Evolutionary conservation across 148 eudicot genomes (phyloP), one percentile per base, ranked within the genome.

Genomic region (Rhododendron henanense): DNA sequence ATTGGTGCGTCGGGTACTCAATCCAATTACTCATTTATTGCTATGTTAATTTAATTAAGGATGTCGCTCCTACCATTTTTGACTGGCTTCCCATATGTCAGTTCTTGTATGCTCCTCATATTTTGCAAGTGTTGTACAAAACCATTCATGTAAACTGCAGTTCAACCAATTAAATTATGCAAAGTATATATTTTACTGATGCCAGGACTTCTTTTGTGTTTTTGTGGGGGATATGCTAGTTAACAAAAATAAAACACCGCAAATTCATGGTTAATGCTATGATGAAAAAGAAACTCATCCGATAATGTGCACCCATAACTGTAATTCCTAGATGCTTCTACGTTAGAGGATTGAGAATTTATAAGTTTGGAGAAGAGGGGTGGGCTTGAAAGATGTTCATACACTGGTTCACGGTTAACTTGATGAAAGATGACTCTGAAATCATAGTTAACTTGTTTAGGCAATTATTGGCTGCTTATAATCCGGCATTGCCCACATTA

Each of bases 1-100:
- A 63, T 90, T 89, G 82, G 89, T 91, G 88, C 48, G 76, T 75
- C 37, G 15, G n/a, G 86, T 77, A 57, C 82, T 76, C 53, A 55
- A n/a, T 50, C 53, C 73, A 35, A 19, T 41, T n/a, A 78, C 31
- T 51, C 67, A 75, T 37, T 76, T 39, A 77, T 57, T 53, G 10
- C n/a, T 14, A 73, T 31, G 13, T 28, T 77, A 6, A 55, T 74
- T 31, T 35, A 84, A 6, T 35, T 8, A 33, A 84, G 10, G 45
- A 50, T 10, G 48, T 51, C 31, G 11, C 74, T 84, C 14, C 25
- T 51, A 13, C 35, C 18, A 74, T 84, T 84, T 23, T 83, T 51
- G 28, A 69, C 11, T 50, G 21, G 28, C 47, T 18, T 44, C 59
- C 65, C 19, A 28, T 16, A 31, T 21, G 47, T 21, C 47, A 25